Evolutionary conservation across 352 stramenopile genomes (phyloP).

Genomic region (Bremia lactucae): DNA sequence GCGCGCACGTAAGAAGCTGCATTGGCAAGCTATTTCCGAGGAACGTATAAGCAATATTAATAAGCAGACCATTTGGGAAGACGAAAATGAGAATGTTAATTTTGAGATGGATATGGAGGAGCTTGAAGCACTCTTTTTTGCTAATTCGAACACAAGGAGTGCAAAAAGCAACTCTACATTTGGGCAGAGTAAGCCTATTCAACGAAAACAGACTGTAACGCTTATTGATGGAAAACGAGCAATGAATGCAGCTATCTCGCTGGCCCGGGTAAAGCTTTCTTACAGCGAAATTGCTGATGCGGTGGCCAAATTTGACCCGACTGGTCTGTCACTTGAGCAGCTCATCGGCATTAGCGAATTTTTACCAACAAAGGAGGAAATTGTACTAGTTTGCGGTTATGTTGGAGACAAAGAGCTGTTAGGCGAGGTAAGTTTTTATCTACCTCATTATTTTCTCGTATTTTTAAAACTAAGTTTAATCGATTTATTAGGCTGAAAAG

Average conservation of each 20-base stretch:
- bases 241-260: conserved; percentile 96
- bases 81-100: conserved; percentile 60
- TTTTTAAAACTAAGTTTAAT: neutral
- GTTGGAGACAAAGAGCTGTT: conserved; percentile 46
- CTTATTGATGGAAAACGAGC: conserved; percentile 93
- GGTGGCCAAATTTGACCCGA: conserved; percentile 57
- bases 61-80: conserved; percentile 75
- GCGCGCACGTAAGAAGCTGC: conserved; percentile 72
- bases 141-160: conserved; percentile 32
- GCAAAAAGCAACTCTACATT: conserved; percentile 39
- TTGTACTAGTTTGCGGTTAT: conserved; percentile 70
- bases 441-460: neutral
- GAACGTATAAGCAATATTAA: conserved; percentile 63
- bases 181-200: conserved; percentile 31
- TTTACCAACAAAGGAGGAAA: conserved; percentile 90
- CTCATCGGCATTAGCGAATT: conserved; percentile 89
- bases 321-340: conserved; percentile 53
- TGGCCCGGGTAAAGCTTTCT: conserved; percentile 90
- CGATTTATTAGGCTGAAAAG: conserved; percentile 48
- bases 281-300: conserved; percentile 82
- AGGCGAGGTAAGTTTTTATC: conserved; percentile 38
- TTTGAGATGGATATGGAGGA: conserved; percentile 86
- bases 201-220: conserved; percentile 76
- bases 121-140: conserved; percentile 79
- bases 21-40: conserved; percentile 83